Base-by-base conservation (phyloP, 768 basidiomycete species). In the Aureoboletus auriporus region DNA sequence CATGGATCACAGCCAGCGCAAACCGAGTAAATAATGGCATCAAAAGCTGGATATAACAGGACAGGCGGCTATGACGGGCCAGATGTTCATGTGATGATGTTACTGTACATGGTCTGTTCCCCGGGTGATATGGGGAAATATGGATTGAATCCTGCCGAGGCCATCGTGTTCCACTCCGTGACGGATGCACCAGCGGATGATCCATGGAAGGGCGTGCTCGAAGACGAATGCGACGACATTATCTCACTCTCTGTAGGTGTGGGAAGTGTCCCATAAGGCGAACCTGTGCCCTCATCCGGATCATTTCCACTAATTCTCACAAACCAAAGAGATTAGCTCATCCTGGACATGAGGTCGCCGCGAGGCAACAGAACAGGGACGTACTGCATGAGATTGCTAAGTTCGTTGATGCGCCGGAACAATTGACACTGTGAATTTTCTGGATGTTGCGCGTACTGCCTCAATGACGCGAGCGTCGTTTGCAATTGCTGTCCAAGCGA, bases 351-450 rank as follows among this genome's bases (percentile, higher is more conserved):
- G 66, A 66, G 66, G 66, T 34, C 39, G 57, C 65, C 66, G 59
- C 54, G 61, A 69, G 65, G 67, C 60, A 49, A 51, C 36, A 50
- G 29, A 35, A 45, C 48, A 52, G 56, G 53, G 40, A 79, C 84
- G 63, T 68, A 88, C 86, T 83, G 82, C 69, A 88, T 73, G 29
- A 84, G 66, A 59, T 74, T 76, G 60, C 75, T 73, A 30, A 89
- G 71, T 53, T 86, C 83, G 40, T 74, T 66, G 50, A 85, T 80
- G 47, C 79, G 76, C 43, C 80, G 72, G 57, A 75, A 80, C 6
- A 86, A 61, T 33, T 74, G 60, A 55, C 86, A 87, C 33, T 66
- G 68, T 5, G 80, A 65, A 44, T 77, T 74, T 17, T 75, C 67
- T 16, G 75, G 71, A 56, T 83, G 84, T 48, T 80, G 77, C 30